A percentile compares a stretch with the other conserved stretches of the same genome.
phyloP scores from a whole-genome alignment of 768 basidiomycete genomes.

The Phlebiopsis gigantea region DNA sequence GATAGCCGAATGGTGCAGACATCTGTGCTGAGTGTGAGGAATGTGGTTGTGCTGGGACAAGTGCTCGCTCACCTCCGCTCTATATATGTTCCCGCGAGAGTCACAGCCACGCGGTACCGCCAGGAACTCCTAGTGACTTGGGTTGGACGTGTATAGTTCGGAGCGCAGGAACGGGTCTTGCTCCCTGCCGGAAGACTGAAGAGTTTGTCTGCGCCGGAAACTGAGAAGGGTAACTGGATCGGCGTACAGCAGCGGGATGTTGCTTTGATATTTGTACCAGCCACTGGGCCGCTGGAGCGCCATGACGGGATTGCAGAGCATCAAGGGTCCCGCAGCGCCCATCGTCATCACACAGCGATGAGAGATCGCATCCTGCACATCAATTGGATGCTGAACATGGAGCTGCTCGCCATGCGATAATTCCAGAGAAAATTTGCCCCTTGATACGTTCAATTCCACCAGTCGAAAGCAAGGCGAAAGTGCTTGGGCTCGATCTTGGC shows the following conservation, averaged over 20 bases:
- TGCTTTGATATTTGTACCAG: not conserved
- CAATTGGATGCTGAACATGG: not conserved
- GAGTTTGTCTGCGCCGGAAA: not conserved
- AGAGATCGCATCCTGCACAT: not conserved
- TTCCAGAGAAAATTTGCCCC: too few relatives aligned
- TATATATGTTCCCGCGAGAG: not conserved
- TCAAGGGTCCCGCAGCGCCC: not conserved
- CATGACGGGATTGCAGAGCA: not conserved
- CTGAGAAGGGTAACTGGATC: not conserved
- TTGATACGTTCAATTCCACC: too few relatives aligned
- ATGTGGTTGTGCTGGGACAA: not conserved
- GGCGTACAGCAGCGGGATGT: not conserved
- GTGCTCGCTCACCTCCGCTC: not conserved
- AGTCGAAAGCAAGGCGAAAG: too few relatives aligned
- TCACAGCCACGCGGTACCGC: slow-evolving; percentile 3
- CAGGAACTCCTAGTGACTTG: not conserved
- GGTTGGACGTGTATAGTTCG: not conserved
- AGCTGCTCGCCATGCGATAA: not conserved
- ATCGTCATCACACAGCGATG: not conserved
- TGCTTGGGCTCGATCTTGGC: not conserved
- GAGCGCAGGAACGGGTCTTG: not conserved
- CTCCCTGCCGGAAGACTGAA: not conserved
- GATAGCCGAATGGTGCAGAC: slow-evolving; percentile 10
- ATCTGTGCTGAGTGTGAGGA: not conserved
- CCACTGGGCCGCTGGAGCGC: not conserved